A percentile compares a stretch with the other conserved stretches of the same genome.
These are phyloP conservation scores for Macrophomina pseudophaseolina DNA, from an alignment of 2,329 filamentous ascomycete species.

Conservation along the genomic window DNA sequence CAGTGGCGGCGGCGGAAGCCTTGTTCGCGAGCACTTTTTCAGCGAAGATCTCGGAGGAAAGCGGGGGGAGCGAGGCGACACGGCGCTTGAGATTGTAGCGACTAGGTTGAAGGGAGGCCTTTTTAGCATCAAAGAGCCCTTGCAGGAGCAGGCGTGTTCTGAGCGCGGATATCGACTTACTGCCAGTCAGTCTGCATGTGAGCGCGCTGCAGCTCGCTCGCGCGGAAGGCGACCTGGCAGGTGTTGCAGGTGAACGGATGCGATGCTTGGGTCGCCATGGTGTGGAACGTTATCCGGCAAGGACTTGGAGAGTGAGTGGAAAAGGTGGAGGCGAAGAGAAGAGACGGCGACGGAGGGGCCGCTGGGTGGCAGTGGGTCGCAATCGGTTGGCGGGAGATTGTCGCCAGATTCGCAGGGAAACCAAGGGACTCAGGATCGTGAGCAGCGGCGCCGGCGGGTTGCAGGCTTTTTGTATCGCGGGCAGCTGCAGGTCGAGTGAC, in stretches of 20 bases:
- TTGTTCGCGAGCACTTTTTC: conserved; percentile 95
- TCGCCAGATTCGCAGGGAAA: not conserved
- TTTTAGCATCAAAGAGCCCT: conserved; percentile 2
- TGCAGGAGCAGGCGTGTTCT: not conserved
- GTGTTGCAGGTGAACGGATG: conserved; percentile 99
- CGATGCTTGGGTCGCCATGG: conserved; percentile 44
- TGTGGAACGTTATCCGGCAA: conserved; percentile 18
- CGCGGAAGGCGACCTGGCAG: conserved; percentile 94
- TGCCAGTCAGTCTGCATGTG: conserved; percentile 99
- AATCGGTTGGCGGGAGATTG: conserved; percentile 24
- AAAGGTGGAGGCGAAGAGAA: conserved; percentile 22
- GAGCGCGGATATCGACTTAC: conserved; percentile 62
- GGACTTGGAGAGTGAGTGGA: conserved; percentile 16
- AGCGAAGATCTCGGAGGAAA: conserved; percentile 89
- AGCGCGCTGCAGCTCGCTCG: conserved; percentile 86
- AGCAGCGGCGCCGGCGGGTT: not conserved
- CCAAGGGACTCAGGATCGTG: not conserved
- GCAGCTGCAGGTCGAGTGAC: too few species aligned
- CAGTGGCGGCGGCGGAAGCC: conserved; percentile 80
- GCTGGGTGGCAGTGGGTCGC: conserved; percentile 16
- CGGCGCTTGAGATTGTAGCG: conserved; percentile 96
- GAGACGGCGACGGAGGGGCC: conserved; percentile 13
- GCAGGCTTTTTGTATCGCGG: too few species aligned
- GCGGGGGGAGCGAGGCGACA: conserved; percentile 86
- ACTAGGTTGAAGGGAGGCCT: conserved; percentile 51